A percentile compares a stretch with the other conserved stretches of the same genome.
These are phyloP conservation scores for Ilex paraguariensis DNA, from an alignment of 305 asterid genomes.

Conservation along the genomic window DNA sequence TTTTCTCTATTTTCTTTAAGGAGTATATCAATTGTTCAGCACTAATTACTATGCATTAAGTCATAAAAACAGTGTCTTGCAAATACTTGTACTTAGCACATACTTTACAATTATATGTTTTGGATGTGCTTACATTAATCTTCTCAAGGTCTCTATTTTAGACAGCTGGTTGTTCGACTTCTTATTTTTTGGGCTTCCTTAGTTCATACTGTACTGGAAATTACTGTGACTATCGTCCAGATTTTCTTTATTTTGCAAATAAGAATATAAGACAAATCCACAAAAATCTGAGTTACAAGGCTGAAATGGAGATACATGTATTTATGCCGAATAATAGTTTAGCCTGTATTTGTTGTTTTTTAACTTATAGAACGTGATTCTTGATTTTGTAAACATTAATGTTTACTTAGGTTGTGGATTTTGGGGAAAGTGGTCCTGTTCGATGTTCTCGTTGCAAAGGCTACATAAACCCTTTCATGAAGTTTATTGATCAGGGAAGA, in stretches of 20 bases:
- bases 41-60: too few relatives aligned
- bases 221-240: neutral
- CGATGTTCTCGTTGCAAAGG: conserved; percentile 99
- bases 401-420: conserved; percentile 73
- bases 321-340: neutral
- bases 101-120: too few relatives aligned
- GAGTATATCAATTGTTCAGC: too few relatives aligned
- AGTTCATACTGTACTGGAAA: neutral
- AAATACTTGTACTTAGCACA: too few relatives aligned
- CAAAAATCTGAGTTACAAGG: neutral
- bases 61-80: too few relatives aligned
- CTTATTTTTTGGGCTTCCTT: neutral
- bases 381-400: neutral
- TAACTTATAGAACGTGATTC: neutral
- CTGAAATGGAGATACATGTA: neutral
- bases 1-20: too few relatives aligned
- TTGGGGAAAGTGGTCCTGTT: conserved; percentile 97
- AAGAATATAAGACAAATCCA: neutral
- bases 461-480: conserved; percentile 94
- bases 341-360: neutral
- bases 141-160: neutral
- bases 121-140: neutral
- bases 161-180: neutral
- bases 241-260: neutral
- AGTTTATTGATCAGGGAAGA: conserved; percentile 93